These are phyloP conservation scores for Penicillium coprophilum DNA, from an alignment of 495 filamentous ascomycete genomes.

Conservation along the genomic window DNA sequence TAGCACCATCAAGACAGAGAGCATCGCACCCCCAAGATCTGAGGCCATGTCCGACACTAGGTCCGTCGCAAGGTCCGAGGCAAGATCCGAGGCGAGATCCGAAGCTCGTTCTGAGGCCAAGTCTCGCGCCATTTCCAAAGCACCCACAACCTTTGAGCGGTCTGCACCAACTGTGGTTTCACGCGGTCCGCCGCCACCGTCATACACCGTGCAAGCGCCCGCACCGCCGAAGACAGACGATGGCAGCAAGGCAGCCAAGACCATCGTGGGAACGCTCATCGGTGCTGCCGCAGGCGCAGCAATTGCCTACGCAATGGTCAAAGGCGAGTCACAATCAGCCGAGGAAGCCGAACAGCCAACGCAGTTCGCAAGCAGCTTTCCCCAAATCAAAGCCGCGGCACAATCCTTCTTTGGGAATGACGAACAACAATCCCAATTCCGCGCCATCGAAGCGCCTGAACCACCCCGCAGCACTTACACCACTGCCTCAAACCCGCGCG, in stretches of 20 bases:
- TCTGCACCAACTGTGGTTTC: slow-evolving; percentile 31
- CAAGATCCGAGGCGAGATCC: slow-evolving; percentile 8
- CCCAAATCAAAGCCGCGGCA: slow-evolving; percentile 29
- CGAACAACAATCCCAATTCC: slow-evolving; percentile 24
- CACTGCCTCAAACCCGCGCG: slow-evolving; percentile 32
- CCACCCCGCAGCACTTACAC: slow-evolving; percentile 39
- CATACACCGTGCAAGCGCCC: slow-evolving; percentile 31
- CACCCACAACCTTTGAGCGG: slow-evolving; percentile 31
- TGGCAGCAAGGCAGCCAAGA: slow-evolving; percentile 46
- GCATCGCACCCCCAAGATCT: slow-evolving; percentile 26
- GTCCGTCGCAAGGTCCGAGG: background rate
- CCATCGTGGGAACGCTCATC: slow-evolving; percentile 71
- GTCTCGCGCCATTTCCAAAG: slow-evolving; percentile 34
- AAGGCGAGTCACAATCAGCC: slow-evolving; percentile 42
- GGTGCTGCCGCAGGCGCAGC: slow-evolving; percentile 76
- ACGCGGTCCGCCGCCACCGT: slow-evolving; percentile 29
- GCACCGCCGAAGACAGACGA: slow-evolving; percentile 37
- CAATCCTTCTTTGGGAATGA: slow-evolving; percentile 23
- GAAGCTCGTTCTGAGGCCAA: slow-evolving; percentile 11
- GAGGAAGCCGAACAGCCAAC: slow-evolving; percentile 19
- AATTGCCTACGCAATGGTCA: slow-evolving; percentile 69
- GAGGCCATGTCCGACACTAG: slow-evolving; percentile 20
- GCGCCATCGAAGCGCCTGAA: slow-evolving; percentile 47
- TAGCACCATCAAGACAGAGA: slow-evolving; percentile 33
- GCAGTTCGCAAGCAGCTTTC: slow-evolving; percentile 31